Evolutionary conservation across 768 basidiomycete genomes (phyloP).

Genomic region (Cyathus striatus): DNA sequence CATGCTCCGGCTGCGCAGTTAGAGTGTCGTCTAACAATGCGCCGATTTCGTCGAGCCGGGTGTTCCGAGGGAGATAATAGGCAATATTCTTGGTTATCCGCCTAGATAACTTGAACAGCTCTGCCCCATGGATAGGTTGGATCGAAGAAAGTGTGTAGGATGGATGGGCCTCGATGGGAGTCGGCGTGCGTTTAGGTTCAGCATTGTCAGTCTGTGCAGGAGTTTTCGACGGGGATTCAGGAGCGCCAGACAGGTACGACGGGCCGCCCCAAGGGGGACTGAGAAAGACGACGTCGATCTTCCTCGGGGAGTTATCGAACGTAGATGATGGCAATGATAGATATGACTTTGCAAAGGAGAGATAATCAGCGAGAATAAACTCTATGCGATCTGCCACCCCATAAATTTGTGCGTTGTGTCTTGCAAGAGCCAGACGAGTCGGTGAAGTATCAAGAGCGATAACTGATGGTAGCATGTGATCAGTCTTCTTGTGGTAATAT

Average conservation of each 20-base stretch:
- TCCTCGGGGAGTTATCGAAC: slow-evolving; percentile 26
- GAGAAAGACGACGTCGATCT: slow-evolving; percentile 86
- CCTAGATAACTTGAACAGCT: slow-evolving; percentile 73
- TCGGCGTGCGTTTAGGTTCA: background rate
- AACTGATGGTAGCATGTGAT: slow-evolving; percentile 43
- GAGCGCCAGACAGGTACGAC: slow-evolving; percentile 44
- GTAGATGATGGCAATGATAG: slow-evolving; percentile 21
- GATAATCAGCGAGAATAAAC: slow-evolving; percentile 84
- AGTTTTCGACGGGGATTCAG: background rate
- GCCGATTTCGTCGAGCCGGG: slow-evolving; percentile 67
- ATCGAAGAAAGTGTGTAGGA: slow-evolving; percentile 70
- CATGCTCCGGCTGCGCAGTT: slow-evolving; percentile 2
- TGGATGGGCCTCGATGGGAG: slow-evolving; percentile 28
- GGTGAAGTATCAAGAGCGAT: slow-evolving; percentile 90
- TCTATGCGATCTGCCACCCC: slow-evolving; percentile 95
- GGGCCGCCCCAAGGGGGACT: slow-evolving; percentile 98
- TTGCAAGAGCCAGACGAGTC: slow-evolving; percentile 80
- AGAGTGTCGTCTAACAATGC: slow-evolving; percentile 14
- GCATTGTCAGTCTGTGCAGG: background rate
- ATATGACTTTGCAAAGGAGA: slow-evolving; percentile 66
- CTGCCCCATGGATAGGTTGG: slow-evolving; percentile 75
- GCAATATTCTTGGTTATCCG: slow-evolving; percentile 79
- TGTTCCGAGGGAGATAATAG: slow-evolving; percentile 86
- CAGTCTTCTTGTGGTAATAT: slow-evolving; percentile 2
- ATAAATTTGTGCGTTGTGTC: slow-evolving; percentile 91